Conservation (phyloP, 495 filamentous ascomycete species). For the Neurospora sp. region DNA sequence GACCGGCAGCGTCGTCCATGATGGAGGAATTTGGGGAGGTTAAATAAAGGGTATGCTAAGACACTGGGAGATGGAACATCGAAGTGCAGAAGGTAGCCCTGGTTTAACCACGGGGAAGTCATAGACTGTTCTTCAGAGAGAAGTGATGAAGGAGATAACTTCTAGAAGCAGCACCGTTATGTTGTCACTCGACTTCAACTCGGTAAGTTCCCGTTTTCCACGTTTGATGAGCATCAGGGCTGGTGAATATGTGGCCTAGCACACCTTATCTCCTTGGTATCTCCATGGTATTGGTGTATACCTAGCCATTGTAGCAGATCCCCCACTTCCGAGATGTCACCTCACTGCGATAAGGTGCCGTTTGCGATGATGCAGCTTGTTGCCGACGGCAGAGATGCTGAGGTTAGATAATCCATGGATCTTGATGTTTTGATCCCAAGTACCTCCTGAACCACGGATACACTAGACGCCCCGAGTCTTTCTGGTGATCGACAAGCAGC, state of each 20-base stretch:
- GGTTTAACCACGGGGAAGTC: neutral
- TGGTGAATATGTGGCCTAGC: neutral
- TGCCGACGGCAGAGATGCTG: neutral
- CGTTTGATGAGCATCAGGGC: neutral
- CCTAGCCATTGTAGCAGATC: neutral
- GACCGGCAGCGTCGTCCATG: constrained; percentile 45
- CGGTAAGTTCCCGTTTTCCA: neutral
- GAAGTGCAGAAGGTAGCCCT: neutral
- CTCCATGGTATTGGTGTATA: neutral
- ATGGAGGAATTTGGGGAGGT: neutral
- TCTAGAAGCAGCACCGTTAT: neutral
- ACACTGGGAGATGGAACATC: neutral
- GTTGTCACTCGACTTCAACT: neutral
- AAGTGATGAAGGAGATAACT: neutral
- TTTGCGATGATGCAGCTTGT: neutral
- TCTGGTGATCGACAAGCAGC: neutral
- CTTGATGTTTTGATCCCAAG: neutral
- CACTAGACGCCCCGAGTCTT: neutral
- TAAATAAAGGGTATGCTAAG: neutral
- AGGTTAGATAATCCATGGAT: neutral
- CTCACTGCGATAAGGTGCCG: neutral
- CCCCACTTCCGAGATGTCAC: neutral
- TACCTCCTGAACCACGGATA: neutral
- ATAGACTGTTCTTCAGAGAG: neutral
- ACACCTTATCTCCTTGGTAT: neutral